Evolutionary conservation across 306 rosid genomes (phyloP).

Genomic region (Trifolium fragiferum): DNA sequence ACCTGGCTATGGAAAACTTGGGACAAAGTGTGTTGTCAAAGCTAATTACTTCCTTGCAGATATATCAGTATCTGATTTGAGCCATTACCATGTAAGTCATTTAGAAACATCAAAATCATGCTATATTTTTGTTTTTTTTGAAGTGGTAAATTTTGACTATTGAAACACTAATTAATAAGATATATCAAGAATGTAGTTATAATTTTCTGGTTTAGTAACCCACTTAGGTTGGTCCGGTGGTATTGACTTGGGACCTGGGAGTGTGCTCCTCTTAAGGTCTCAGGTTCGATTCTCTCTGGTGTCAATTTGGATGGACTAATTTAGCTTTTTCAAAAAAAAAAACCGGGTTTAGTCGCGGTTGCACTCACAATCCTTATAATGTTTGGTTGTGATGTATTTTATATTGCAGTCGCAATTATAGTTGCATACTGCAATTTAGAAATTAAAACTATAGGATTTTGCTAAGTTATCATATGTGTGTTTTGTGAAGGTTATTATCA

Average conservation of each 20-base stretch:
- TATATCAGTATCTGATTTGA: constrained; percentile 40
- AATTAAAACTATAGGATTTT: background rate
- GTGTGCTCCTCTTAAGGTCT: too few species aligned
- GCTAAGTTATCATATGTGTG: constrained; percentile 14
- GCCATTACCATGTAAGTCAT: constrained; percentile 57
- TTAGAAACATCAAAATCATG: constrained; percentile 5
- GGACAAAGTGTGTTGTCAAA: constrained; percentile 43
- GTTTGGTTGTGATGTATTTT: background rate
- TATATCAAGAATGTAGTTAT: too few species aligned
- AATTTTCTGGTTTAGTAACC: background rate
- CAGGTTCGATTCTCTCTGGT: too few species aligned
- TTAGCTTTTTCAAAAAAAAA: too few species aligned
- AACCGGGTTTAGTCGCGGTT: background rate
- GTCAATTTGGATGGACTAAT: too few species aligned
- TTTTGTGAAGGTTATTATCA: constrained; percentile 50
- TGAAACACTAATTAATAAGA: too few species aligned
- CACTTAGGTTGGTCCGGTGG: too few species aligned
- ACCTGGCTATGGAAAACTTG: constrained; percentile 59
- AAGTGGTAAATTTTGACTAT: too few species aligned
- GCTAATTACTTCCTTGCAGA: constrained; percentile 43
- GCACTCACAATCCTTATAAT: background rate
- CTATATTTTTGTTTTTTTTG: background rate
- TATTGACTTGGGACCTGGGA: too few species aligned
- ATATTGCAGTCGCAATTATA: background rate
- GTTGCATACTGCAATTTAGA: background rate